These are phyloP conservation scores for Leishmania amazonensis DNA, from an alignment of 208 protist genomes.

Conservation along the genomic window DNA sequence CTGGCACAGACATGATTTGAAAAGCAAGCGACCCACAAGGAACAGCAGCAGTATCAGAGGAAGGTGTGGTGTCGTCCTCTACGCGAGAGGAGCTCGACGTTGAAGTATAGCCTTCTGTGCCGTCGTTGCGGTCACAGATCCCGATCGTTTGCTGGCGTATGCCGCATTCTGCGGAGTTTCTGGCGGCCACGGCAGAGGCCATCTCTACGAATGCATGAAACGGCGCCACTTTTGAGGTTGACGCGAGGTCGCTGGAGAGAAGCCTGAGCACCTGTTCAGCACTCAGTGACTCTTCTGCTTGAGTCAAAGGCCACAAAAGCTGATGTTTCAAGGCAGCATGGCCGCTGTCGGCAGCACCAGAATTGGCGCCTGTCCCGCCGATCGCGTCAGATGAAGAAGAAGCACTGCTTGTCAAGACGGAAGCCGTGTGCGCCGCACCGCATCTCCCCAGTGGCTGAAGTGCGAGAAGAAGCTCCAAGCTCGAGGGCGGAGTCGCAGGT, in stretches of 20 bases:
- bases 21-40: slow-evolving; percentile 8
- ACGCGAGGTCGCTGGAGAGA: background rate
- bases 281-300: background rate
- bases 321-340: background rate
- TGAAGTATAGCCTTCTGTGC: background rate
- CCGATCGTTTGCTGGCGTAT: background rate
- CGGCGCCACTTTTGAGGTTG: background rate
- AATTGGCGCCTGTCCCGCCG: background rate
- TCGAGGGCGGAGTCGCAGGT: background rate
- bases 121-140: background rate
- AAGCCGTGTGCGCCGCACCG: background rate
- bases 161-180: background rate
- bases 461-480: slow-evolving; percentile 12
- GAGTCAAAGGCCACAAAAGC: background rate
- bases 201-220: background rate
- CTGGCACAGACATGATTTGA: slow-evolving; percentile 48
- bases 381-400: background rate
- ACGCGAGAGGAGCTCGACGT: background rate
- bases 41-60: background rate
- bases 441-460: background rate
- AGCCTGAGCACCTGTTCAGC: slow-evolving; percentile 3
- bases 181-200: background rate
- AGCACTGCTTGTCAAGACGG: background rate
- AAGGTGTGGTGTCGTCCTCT: background rate
- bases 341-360: background rate